Evolutionary conservation across 2,329 filamentous ascomycete species (phyloP).

Genomic region (Chrysoporthe puriensis): DNA sequence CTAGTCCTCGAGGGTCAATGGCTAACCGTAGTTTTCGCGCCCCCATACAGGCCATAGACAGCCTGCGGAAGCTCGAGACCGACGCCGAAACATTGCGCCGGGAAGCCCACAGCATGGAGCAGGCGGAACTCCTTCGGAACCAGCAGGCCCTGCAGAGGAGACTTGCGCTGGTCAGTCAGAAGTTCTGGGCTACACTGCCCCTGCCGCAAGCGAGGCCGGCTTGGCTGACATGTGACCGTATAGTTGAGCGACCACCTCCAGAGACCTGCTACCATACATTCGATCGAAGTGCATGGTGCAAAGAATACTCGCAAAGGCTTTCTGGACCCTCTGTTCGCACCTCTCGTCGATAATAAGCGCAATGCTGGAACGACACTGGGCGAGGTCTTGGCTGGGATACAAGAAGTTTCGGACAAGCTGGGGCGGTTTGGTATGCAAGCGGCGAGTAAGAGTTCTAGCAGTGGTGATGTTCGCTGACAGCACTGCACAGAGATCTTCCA

Average conservation of each 20-base stretch:
- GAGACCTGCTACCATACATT: constrained; percentile 84
- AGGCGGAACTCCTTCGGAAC: constrained; percentile 35
- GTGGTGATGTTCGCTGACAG: constrained; percentile 4
- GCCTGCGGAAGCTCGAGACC: constrained; percentile 46
- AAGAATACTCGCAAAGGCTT: constrained; percentile 82
- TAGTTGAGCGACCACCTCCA: constrained; percentile 82
- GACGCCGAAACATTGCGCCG: constrained; percentile 43
- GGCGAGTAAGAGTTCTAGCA: neutral
- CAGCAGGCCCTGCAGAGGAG: constrained; percentile 46
- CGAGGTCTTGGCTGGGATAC: constrained; percentile 76
- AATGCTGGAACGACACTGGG: constrained; percentile 75
- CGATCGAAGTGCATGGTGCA: constrained; percentile 81
- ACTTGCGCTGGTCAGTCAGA: constrained; percentile 38
- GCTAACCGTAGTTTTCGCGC: constrained; percentile 16
- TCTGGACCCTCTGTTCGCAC: constrained; percentile 78
- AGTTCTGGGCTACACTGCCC: neutral
- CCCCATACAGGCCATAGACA: constrained; percentile 39
- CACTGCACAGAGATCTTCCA: constrained; percentile 76
- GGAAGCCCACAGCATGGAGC: constrained; percentile 41
- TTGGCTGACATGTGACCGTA: constrained; percentile 24
- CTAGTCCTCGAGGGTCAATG: constrained; percentile 26
- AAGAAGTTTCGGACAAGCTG: constrained; percentile 72
- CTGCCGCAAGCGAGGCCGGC: neutral
- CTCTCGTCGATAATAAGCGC: constrained; percentile 71
- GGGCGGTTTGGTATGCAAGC: constrained; percentile 71